phyloP scores from a whole-genome alignment of 176 grass and related monocot species.

The Aegilops bicornis region DNA sequence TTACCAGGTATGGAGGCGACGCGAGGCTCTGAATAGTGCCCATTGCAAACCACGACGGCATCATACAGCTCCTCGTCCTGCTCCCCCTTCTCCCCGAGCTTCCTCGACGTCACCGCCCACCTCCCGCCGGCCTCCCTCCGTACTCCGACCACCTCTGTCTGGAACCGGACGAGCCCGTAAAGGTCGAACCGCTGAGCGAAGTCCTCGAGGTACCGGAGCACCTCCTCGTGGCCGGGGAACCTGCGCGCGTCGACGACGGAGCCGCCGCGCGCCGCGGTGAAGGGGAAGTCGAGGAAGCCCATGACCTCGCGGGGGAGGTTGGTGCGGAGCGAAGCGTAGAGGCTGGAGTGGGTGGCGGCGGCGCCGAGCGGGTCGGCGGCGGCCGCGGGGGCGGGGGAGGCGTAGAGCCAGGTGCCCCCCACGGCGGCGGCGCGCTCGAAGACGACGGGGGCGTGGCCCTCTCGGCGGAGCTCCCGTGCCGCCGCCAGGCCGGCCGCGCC shows the following conservation, averaged over 20 bases:
- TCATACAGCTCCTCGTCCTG: constrained; percentile 50
- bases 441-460: constrained; percentile 76
- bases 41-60: constrained; percentile 72
- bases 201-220: constrained; percentile 75
- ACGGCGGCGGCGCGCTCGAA: constrained; percentile 67
- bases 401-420: constrained; percentile 75
- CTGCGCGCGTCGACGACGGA: constrained; percentile 43
- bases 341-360: constrained; percentile 63
- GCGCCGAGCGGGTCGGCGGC: constrained; percentile 58
- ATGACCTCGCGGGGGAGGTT: constrained; percentile 83
- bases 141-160: constrained; percentile 59
- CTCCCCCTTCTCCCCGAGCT: constrained; percentile 33
- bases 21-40: constrained; percentile 57
- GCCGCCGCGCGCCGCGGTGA: neutral
- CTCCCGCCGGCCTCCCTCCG: constrained; percentile 30
- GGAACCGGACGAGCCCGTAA: constrained; percentile 48
- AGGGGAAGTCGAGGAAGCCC: constrained; percentile 92
- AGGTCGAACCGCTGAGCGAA: constrained; percentile 69
- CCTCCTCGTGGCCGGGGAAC: constrained; percentile 80
- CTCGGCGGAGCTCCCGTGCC: constrained; percentile 59
- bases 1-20: constrained; percentile 59
- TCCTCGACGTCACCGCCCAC: constrained; percentile 73
- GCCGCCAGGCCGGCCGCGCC: constrained; percentile 60
- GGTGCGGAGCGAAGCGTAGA: constrained; percentile 86
- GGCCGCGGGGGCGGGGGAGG: constrained; percentile 4